These are phyloP conservation scores for Termitomyces sp. DNA, from an alignment of 768 basidiomycete genomes.

Conservation along the genomic window DNA sequence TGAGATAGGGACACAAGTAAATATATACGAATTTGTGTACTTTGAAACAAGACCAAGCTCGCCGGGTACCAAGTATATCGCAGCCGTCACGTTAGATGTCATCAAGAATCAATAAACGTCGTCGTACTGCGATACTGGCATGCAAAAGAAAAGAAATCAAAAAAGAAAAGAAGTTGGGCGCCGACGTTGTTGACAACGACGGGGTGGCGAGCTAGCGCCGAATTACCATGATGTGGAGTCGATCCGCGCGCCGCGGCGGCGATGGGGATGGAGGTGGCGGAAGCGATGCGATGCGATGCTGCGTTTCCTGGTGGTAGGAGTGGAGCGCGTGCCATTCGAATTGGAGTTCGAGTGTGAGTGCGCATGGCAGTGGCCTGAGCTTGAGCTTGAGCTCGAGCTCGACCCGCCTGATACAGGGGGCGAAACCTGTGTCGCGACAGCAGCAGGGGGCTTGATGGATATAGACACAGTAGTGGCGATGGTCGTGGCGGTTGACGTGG, in stretches of 20 bases:
- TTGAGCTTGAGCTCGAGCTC: too few species aligned
- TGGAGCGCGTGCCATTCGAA: neutral
- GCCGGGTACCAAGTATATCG: neutral
- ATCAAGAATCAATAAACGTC: slow-evolving; percentile 9
- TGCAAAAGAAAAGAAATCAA: neutral
- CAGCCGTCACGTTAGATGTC: slow-evolving; percentile 2
- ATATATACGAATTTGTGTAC: neutral
- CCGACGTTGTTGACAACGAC: neutral
- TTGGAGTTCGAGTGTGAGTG: neutral
- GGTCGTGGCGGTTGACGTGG: too few species aligned
- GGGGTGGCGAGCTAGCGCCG: neutral
- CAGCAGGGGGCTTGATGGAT: neutral
- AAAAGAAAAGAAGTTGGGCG: neutral
- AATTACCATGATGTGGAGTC: slow-evolving; percentile 4
- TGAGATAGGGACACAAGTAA: neutral
- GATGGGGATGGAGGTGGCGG: too few species aligned
- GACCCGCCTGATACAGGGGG: neutral
- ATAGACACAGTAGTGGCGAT: neutral
- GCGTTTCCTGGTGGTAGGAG: neutral
- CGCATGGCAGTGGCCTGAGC: neutral
- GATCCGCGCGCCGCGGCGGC: neutral
- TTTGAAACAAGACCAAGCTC: slow-evolving; percentile 3
- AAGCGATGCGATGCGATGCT: neutral
- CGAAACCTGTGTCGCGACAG: neutral
- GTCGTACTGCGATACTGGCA: neutral